Evolutionary conservation across 2,329 filamentous ascomycete genomes (phyloP), one percentile per base, ranked within the genome.

Genomic region (Cladophialophora psammophila): DNA sequence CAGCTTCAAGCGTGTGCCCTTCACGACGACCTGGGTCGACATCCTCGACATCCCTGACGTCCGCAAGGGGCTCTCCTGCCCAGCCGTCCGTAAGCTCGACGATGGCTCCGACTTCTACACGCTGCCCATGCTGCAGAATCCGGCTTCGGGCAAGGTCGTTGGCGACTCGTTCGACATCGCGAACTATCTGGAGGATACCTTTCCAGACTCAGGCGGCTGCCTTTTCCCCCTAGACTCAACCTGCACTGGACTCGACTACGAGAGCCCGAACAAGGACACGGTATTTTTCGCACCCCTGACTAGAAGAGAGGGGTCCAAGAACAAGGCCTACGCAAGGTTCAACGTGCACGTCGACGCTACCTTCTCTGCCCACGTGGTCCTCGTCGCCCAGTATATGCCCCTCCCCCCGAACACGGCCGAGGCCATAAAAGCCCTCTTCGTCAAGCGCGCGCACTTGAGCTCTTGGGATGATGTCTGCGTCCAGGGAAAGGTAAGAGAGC

Each of bases 141-240:
- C 18, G 18, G 8, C 20, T 8, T 50, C 18, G 45, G 45, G 45
- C 18, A 26, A 18, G 8, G 18, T 50, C 1, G 45, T 50, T 6
- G 45, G 45, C 18, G 45, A 50, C 45, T 50, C 45, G 45, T 50
- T 50, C 45, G 45, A 50, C 45, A 50, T 50, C 18, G 45, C 45
- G 18, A 50, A 12, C 18, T 50, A 50, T 9, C 45, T 50, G 7
- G 45, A 50, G 20, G 45, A 26, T 9, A 50, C 18, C 18, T 50
- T 50, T n/a, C 45, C 45, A 12, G 5, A 50, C 18, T 50, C 18
- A 0, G 45, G 45, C 45, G 45, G 45, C 18, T 7, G 45, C 2
- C 45, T 50, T 3, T 50, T 50, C 9, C 45, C 45, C 7, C 7
- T 8, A 9, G 45, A 26, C 45, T 26, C 45, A 20, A 50, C 45